Evolutionary conservation across 305 asterid species (phyloP).

Genomic region (Withania somnifera): DNA sequence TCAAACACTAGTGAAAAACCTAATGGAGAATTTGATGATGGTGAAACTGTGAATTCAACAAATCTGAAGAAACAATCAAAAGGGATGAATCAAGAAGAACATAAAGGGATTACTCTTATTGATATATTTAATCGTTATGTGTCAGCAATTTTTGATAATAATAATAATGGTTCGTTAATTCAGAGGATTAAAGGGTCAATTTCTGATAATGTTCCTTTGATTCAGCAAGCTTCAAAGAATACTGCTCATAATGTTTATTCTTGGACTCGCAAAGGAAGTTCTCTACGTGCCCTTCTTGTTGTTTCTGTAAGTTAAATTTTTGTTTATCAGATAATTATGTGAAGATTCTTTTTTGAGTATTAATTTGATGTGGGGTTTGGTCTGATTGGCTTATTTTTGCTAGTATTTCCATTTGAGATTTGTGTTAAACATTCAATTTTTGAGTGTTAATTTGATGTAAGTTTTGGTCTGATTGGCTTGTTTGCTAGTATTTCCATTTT

Average conservation of each 20-base stretch:
- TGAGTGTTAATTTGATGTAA: not conserved
- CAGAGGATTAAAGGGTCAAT: conserved; percentile 39
- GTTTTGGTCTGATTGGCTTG: not conserved
- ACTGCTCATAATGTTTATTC: conserved; percentile 30
- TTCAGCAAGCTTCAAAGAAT: conserved; percentile 49
- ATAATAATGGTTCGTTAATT: conserved; percentile 20
- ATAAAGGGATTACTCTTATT: conserved; percentile 26
- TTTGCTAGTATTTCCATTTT: not conserved
- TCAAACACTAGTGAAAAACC: not conserved
- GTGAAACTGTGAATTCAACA: not conserved
- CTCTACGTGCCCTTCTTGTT: conserved; percentile 63
- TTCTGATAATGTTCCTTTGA: conserved; percentile 46
- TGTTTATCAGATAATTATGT: not conserved
- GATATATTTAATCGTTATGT: conserved; percentile 38
- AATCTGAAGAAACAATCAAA: not conserved
- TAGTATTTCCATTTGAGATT: not conserved
- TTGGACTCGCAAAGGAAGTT: conserved; percentile 72
- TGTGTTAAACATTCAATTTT: not conserved
- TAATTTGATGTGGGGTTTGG: not conserved
- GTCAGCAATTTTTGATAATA: conserved; percentile 27
- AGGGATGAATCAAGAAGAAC: not conserved
- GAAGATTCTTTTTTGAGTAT: not conserved
- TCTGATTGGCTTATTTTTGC: not conserved
- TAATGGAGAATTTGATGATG: not conserved
- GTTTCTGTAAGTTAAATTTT: conserved; percentile 39